Base-by-base conservation (phyloP, 441 rosid genomes). In the Populus hybrid region DNA sequence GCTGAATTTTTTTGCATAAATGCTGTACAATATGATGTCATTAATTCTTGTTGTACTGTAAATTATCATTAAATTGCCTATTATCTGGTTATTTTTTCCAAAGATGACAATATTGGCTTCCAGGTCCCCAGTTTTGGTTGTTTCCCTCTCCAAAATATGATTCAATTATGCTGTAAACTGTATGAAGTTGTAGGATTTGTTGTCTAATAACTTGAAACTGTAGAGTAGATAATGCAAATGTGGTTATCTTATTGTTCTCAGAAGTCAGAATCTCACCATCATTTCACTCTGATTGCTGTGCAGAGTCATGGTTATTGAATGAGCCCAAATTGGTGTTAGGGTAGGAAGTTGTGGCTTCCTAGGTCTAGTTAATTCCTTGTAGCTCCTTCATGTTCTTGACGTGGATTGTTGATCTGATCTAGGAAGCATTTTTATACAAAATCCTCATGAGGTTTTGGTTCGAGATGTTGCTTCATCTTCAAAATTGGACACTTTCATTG, bases 21-120 rank as follows among this genome's bases (percentile, higher is more conserved):
- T 63, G 42, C 64, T 69, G 79, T 69, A 34, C 68, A 2, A 34
- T 77, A 61, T 8, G 16, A 36, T 77, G 79, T 70, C n/a, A 36
- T 14, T 57, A 36, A 69, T 34, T 30, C 8, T 16, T 69, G 23
- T 36, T 57, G 36, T 18, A 61, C 40, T 18, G 54, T 9, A 20
- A 64, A 71, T 3, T 61, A 61, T 73, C 68, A 34, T 59, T 59
- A 28, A 67, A 42, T 32, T 40, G 26, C 14, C 4, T 11, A 5
- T 12, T 11, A 21, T 7, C n/a, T 72, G 4, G 5, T 32, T 72
- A 10, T 26, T 46, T 42, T 46, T 5, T 50, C 8, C 14, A 4
- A 8, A 64, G 67, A 23, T 9, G 26, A 64, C 30, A 12, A 7
- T 28, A 2, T 18, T 16, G 61, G 61, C 61, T 18, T 54, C n/a